Base-by-base conservation (phyloP, 2,329 filamentous ascomycete species). In the Helicocarpus griseus region DNA sequence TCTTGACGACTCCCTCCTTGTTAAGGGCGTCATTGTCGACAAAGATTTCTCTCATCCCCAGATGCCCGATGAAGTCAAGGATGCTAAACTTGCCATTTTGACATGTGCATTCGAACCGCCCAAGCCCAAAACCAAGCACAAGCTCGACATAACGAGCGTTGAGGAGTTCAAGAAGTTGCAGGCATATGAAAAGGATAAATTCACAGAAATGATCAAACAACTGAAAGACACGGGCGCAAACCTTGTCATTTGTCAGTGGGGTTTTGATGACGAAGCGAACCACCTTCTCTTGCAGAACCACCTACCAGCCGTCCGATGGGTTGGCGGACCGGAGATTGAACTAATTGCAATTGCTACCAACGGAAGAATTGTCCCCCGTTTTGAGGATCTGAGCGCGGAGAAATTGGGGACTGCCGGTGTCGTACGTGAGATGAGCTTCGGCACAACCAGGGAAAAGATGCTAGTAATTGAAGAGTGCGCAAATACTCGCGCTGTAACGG, bases 11-110 rank as follows among this genome's bases (percentile, higher is more conserved):
- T 87, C 90, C 5, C 74, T 97, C 28, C 82, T 98, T 40, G 91
- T 98, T 61, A 94, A 97, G 75, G 93, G 93, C 69, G 93, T 98
- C 59, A 95, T 98, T 69, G 81, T 98, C 69, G 93, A 98, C 81
- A 98, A 98, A 77, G 94, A 98, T 75, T 98, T 98, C 72, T 97
- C 93, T 33, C 93, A 98, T 71, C 93, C 93, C 11, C 93, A 98
- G 75, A 98, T 98, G 93, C 93, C 93, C 9, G 87, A 86, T 48
- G 89, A 96, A 72, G 91, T 98, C 58, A 81, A 78, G 62, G 89
- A 98, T 72, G 94, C 93, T 66, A 97, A 96, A 77, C 83, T 98
- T 65, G 93, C 93, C 61, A 98, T 98, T 64, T 76, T 98, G 54
- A 98, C 93, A 48, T 98, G 93, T 70, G 89, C 93, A 3, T 98